phyloP scores from a whole-genome alignment of 164 flowering plant species.

The Vitis cinerea region DNA sequence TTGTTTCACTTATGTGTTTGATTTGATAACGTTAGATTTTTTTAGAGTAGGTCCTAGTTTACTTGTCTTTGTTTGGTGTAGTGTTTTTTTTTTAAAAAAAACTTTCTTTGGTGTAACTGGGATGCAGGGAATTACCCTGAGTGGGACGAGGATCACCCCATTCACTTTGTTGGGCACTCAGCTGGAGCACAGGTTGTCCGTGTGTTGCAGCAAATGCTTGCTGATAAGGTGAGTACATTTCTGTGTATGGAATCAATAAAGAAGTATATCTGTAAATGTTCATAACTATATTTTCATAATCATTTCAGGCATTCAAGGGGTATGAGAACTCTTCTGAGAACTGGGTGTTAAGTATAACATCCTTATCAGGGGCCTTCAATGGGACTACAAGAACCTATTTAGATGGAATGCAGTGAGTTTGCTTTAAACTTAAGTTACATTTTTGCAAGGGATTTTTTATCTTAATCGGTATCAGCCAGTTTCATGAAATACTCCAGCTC shows the following conservation, averaged over 20 bases:
- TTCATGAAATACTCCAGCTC: not conserved
- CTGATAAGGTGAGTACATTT: slow-evolving; percentile 66
- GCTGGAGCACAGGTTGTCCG: slow-evolving; percentile 98
- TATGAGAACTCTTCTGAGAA: slow-evolving; percentile 78
- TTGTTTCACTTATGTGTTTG: not conserved
- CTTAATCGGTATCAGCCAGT: not conserved
- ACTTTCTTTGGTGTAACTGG: slow-evolving; percentile 6
- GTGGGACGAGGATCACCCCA: slow-evolving; percentile 97
- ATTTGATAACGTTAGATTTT: not conserved
- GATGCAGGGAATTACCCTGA: slow-evolving; percentile 79
- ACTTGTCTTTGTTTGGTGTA: too few relatives aligned
- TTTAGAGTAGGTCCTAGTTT: not conserved
- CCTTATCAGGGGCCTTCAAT: slow-evolving; percentile 94
- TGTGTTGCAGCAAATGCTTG: slow-evolving; percentile 97
- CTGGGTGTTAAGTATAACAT: slow-evolving; percentile 90
- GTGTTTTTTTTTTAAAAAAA: too few relatives aligned
- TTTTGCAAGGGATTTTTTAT: too few relatives aligned
- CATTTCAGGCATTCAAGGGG: slow-evolving; percentile 74
- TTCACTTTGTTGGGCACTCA: slow-evolving; percentile 97
- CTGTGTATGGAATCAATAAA: not conserved
- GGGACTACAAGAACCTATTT: slow-evolving; percentile 94
- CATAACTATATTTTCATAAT: not conserved
- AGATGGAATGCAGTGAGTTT: slow-evolving; percentile 95
- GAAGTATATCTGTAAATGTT: not conserved
- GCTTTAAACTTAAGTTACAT: not conserved